A percentile compares a stretch with the other conserved stretches of the same genome.
Conservation (phyloP, 2,329 filamentous ascomycete genomes). For the Colletotrichum gloeosporioides region DNA sequence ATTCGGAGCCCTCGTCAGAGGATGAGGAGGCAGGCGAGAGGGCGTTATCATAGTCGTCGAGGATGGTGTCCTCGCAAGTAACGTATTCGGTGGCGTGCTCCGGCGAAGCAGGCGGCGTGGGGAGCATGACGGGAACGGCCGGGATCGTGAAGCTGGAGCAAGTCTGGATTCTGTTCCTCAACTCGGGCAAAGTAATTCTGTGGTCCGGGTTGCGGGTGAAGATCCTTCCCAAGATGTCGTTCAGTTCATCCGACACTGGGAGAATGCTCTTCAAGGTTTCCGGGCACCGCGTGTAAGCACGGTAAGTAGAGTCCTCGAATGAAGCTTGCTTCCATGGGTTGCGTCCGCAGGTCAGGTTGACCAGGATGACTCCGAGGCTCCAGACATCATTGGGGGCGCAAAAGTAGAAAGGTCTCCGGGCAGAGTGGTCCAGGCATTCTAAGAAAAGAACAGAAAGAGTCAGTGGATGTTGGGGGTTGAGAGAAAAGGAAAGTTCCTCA, state of each 20-base stretch:
- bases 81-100: constrained; percentile 49
- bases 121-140: constrained; percentile 36
- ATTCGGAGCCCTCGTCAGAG: constrained; percentile 40
- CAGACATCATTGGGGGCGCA: constrained; percentile 97
- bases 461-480: constrained; percentile 26
- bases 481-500: constrained; percentile 26
- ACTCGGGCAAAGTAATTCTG: constrained; percentile 80
- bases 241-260: constrained; percentile 87
- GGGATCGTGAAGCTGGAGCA: constrained; percentile 76
- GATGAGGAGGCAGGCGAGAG: constrained; percentile 55
- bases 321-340: constrained; percentile 99
- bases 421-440: constrained; percentile 89
- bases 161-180: constrained; percentile 76
- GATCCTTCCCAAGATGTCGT: constrained; percentile 84
- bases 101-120: constrained; percentile 48
- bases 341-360: constrained; percentile 96
- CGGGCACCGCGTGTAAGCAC: constrained; percentile 83
- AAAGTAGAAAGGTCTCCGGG: constrained; percentile 79
- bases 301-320: constrained; percentile 91
- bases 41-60: constrained; percentile 49
- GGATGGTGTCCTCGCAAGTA: constrained; percentile 49
- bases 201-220: constrained; percentile 86
- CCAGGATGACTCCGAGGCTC: constrained; percentile 96
- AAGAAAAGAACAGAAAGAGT: constrained; percentile 32
- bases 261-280: constrained; percentile 93